Evolutionary conservation across 2,329 filamentous ascomycete species (phyloP).

Genomic region (Aspergillus bombycis): DNA sequence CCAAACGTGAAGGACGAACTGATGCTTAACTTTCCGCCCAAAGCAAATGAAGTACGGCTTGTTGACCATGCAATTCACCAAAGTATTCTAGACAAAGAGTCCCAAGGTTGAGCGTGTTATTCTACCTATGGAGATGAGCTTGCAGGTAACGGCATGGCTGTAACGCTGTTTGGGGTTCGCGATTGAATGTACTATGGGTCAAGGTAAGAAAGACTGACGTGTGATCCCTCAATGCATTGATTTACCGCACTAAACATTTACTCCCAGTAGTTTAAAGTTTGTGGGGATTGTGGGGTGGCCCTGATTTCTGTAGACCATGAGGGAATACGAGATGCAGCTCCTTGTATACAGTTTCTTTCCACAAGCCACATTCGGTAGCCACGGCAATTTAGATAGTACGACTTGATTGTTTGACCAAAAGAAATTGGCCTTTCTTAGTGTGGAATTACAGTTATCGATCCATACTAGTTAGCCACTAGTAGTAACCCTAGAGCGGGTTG

Average conservation of each 20-base stretch:
- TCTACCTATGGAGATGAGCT: conserved; percentile 16
- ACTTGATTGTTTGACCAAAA: too few species aligned
- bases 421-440: too few species aligned
- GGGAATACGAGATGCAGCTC: too few species aligned
- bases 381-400: too few species aligned
- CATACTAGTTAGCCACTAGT: too few species aligned
- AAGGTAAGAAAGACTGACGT: not conserved
- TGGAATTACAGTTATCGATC: too few species aligned
- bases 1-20: conserved; percentile 5
- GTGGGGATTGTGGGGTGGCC: not conserved
- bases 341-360: too few species aligned
- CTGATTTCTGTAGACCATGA: too few species aligned
- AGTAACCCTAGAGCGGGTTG: too few species aligned
- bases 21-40: conserved; percentile 11
- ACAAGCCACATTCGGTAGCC: too few species aligned
- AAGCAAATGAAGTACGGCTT: not conserved
- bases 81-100: conserved; percentile 9
- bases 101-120: conserved; percentile 4
- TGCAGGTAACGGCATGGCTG: conserved; percentile 10
- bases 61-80: conserved; percentile 4
- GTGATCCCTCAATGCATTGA: not conserved
- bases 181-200: conserved; percentile 6
- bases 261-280: not conserved
- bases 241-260: not conserved
- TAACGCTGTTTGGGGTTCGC: conserved; percentile 15